A percentile compares a stretch with the other conserved stretches of the same genome.
Conservation (phyloP, 257 asterid species). For the Solanum bulbocastanum region DNA sequence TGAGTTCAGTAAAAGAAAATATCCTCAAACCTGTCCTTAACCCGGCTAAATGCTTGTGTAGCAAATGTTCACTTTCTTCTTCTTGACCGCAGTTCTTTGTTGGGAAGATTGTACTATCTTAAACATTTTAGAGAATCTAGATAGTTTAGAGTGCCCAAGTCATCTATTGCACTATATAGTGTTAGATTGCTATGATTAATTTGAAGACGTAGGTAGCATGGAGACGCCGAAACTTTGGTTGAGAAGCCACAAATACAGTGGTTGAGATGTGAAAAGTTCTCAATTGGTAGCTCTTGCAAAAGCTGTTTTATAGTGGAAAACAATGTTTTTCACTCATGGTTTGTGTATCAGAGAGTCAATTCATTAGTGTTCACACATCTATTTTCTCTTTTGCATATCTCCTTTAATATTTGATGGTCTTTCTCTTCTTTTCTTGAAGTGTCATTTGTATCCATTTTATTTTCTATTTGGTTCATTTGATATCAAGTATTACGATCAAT, state of each 20-base stretch:
- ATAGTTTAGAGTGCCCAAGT: neutral
- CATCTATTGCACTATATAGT: neutral
- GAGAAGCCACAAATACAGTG: neutral
- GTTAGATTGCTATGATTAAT: neutral
- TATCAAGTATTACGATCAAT: neutral
- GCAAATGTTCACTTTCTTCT: neutral
- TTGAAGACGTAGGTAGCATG: neutral
- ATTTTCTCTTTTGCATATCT: neutral
- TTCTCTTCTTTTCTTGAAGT: neutral
- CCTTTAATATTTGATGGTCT: neutral
- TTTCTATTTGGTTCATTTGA: neutral
- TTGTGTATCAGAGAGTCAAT: neutral
- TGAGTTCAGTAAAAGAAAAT: neutral
- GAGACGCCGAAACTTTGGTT: neutral
- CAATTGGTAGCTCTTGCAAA: neutral
- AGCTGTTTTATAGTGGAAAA: neutral
- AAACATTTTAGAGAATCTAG: neutral
- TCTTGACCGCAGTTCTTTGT: neutral
- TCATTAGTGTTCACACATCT: neutral
- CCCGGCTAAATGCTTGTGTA: neutral
- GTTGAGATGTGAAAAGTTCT: neutral
- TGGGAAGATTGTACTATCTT: neutral
- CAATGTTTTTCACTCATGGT: neutral
- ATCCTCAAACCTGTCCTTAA: neutral
- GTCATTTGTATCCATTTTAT: neutral